These are phyloP conservation scores for Prunus campanulata DNA, from an alignment of 306 rosid genomes.

Conservation along the genomic window DNA sequence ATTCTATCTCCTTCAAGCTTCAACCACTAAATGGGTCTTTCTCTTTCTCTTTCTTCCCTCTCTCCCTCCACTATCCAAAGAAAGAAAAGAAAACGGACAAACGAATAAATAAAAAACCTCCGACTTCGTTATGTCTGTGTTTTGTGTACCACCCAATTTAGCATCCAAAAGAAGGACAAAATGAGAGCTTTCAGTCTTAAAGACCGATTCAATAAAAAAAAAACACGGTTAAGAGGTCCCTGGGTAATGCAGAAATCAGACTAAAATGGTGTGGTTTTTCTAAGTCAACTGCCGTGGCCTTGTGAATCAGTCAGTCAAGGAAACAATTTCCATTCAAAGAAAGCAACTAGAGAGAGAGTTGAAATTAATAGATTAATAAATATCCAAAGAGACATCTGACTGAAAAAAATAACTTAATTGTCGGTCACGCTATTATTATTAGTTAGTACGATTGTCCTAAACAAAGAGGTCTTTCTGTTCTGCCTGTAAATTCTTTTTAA, in stretches of 20 bases:
- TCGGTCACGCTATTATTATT: background rate
- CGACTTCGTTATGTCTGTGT: constrained; percentile 10
- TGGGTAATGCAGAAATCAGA: background rate
- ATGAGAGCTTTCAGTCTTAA: background rate
- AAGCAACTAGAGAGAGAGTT: background rate
- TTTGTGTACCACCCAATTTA: background rate
- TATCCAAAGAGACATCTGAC: background rate
- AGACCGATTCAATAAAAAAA: background rate
- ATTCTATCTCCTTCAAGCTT: background rate
- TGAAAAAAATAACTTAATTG: background rate
- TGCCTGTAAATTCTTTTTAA: background rate
- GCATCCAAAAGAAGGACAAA: background rate
- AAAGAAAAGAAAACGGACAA: background rate
- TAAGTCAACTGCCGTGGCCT: constrained; percentile 37
- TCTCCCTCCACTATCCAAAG: background rate
- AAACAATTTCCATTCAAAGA: constrained; percentile 20
- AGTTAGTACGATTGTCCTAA: background rate
- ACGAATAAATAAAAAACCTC: background rate
- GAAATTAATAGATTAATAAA: background rate
- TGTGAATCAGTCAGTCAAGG: constrained; percentile 17
- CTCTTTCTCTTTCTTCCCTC: background rate
- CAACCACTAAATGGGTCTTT: background rate
- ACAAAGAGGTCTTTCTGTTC: background rate
- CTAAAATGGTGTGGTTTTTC: background rate
- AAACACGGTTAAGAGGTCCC: constrained; percentile 7